Evolutionary conservation across 345 rosid genomes (phyloP), one percentile per base, ranked within the genome.

Genomic region (Hibiscus syriacus): DNA sequence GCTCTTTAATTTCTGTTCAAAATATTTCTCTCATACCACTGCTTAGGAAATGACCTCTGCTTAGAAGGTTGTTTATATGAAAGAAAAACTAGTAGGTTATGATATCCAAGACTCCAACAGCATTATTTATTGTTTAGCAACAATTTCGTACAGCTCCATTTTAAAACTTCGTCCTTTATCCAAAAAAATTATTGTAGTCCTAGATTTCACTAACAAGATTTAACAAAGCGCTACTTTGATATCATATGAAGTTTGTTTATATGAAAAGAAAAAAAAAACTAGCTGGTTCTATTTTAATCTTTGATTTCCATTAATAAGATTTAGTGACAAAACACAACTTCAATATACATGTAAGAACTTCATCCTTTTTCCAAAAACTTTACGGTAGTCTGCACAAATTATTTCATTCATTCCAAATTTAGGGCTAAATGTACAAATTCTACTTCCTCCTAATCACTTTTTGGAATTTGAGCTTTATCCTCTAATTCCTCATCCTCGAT

Each of bases 341-440:
- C 14, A 9, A 61, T 32, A 39, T 50, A 34, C 46, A 53, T 45
- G 53, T 41, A 17, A 45, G 46, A 59, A 9, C 8, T 27, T 16
- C 20, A 49, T 8, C 11, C 39, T 36, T 36, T 36, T 7, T 36
- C 39, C 39, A 7, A 36, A 36, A 36, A 36, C 9, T 36, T 36
- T 49, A 8, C 8, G 54, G 54, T 43, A 26, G 23, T 26, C 36
- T 64, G 23, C 54, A 43, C 2, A 11, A 26, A 23, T 48, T 45
- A 45, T 26, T 64, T 64, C 45, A 26, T 45, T 9, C 54, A 43
- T 43, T 43, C 67, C 36, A 64, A 64, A n/a, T 64, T n/a, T 25
- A 43, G 23, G 23, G 53, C 36, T 64, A 64, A n/a, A 26, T 26
- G 38, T 43, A 7, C 23, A 45, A 19, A 63, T 16, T 34, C 38